These are phyloP conservation scores for Lyophyllum decastes DNA, from an alignment of 768 basidiomycete genomes.

Conservation along the genomic window DNA sequence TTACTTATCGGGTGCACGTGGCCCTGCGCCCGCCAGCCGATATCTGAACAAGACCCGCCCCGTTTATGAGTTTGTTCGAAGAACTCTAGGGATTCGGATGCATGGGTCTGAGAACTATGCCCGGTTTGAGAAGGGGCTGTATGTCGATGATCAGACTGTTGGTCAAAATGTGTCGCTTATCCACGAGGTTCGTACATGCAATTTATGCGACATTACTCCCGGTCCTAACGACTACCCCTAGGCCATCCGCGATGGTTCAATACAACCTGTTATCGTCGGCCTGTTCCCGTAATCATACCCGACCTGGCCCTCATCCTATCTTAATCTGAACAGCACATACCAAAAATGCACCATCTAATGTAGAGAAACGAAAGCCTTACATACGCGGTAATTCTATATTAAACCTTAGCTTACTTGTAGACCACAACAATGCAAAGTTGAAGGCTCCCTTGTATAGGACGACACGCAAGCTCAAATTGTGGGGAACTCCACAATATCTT, in stretches of 20 bases:
- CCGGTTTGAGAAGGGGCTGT: constrained; percentile 61
- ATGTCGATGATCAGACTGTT: constrained; percentile 64
- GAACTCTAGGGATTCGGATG: constrained; percentile 75
- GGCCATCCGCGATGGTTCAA: constrained; percentile 56
- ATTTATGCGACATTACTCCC: neutral
- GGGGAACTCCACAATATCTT: too few relatives aligned
- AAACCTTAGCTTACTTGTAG: neutral
- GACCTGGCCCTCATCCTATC: neutral
- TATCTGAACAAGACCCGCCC: constrained; percentile 69
- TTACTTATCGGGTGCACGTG: constrained; percentile 60
- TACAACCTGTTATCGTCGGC: constrained; percentile 44
- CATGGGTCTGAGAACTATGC: constrained; percentile 75
- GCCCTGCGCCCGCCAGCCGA: constrained; percentile 64
- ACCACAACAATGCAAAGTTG: neutral
- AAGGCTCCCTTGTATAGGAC: neutral
- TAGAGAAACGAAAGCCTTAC: neutral
- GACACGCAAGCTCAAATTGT: too few relatives aligned
- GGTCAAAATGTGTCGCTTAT: constrained; percentile 76
- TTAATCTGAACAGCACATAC: neutral
- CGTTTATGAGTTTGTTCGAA: constrained; percentile 77
- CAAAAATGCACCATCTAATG: neutral
- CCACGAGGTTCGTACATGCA: constrained; percentile 58
- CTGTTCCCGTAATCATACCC: constrained; percentile 27
- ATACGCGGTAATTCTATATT: neutral
- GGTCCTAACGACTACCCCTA: constrained; percentile 10